Evolutionary conservation across 2,329 filamentous ascomycete species (phyloP).

Genomic region (Clonostachys sp.): DNA sequence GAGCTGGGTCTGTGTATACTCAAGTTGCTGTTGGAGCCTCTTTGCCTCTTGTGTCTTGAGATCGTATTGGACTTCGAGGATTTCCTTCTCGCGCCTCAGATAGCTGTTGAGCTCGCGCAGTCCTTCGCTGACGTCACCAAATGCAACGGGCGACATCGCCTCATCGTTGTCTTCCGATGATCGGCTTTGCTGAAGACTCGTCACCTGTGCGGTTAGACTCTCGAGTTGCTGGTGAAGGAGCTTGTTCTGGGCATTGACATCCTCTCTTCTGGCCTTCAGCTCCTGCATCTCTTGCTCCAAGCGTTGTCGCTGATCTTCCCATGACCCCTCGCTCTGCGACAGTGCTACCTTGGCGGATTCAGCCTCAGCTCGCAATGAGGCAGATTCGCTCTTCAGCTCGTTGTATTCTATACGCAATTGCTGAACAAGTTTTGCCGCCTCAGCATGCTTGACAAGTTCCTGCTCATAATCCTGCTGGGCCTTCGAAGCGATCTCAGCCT

Average conservation of each 20-base stretch:
- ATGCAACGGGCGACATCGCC: slow-evolving; percentile 41
- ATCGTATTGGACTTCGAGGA: slow-evolving; percentile 93
- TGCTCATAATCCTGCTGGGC: slow-evolving; percentile 95
- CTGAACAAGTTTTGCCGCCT: slow-evolving; percentile 84
- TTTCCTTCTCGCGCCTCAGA: slow-evolving; percentile 92
- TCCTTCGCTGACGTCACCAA: slow-evolving; percentile 63
- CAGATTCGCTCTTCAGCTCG: slow-evolving; percentile 73
- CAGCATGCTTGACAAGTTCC: slow-evolving; percentile 90
- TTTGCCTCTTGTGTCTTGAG: slow-evolving; percentile 84
- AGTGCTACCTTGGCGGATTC: slow-evolving; percentile 81
- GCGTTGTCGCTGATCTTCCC: slow-evolving; percentile 75
- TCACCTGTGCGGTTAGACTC: slow-evolving; percentile 73
- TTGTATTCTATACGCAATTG: slow-evolving; percentile 76
- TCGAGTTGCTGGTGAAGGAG: slow-evolving; percentile 88
- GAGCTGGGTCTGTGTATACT: slow-evolving; percentile 81
- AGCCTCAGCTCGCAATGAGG: slow-evolving; percentile 71
- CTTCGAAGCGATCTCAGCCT: slow-evolving; percentile 88
- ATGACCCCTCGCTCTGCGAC: slow-evolving; percentile 78
- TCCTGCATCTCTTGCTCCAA: slow-evolving; percentile 83
- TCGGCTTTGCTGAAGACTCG: slow-evolving; percentile 73
- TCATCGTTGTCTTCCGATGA: slow-evolving; percentile 49
- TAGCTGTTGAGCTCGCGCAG: slow-evolving; percentile 90
- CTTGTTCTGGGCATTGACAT: slow-evolving; percentile 84
- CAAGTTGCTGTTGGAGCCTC: slow-evolving; percentile 82
- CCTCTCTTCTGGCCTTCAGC: slow-evolving; percentile 72